Evolutionary conservation across 768 basidiomycete species (phyloP).

Genomic region (Terana coerulea): DNA sequence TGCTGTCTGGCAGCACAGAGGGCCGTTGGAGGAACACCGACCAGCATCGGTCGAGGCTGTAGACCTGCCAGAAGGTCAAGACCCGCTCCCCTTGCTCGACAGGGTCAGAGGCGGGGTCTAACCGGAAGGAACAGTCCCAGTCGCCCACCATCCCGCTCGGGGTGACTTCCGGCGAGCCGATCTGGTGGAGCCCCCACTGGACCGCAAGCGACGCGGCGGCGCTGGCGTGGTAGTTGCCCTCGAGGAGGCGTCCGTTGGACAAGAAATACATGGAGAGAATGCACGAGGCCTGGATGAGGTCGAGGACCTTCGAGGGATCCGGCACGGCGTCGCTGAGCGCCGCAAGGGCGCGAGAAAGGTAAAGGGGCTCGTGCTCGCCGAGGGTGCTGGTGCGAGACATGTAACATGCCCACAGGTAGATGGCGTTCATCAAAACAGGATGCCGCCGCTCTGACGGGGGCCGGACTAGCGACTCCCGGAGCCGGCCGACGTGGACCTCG

Average conservation of each 20-base stretch:
- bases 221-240: slow-evolving; percentile 74
- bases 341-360: slow-evolving; percentile 60
- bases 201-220: slow-evolving; percentile 71
- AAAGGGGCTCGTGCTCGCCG: slow-evolving; percentile 68
- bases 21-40: slow-evolving; percentile 71
- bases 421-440: slow-evolving; percentile 73
- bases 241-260: slow-evolving; percentile 70
- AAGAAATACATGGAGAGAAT: slow-evolving; percentile 74
- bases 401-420: slow-evolving; percentile 82
- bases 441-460: slow-evolving; percentile 62
- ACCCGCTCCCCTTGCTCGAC: slow-evolving; percentile 69
- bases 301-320: slow-evolving; percentile 50
- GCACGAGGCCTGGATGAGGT: slow-evolving; percentile 75
- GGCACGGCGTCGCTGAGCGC: slow-evolving; percentile 62
- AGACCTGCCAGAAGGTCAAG: slow-evolving; percentile 81
- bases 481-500: slow-evolving; percentile 61
- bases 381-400: slow-evolving; percentile 69
- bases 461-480: slow-evolving; percentile 56
- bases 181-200: slow-evolving; percentile 65
- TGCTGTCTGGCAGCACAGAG: slow-evolving; percentile 59
- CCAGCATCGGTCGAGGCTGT: slow-evolving; percentile 78
- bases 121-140: slow-evolving; percentile 38
- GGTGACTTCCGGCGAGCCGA: slow-evolving; percentile 27
- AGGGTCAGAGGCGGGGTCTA: slow-evolving; percentile 55
- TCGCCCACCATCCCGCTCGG: slow-evolving; percentile 30